Evolutionary conservation across 495 filamentous ascomycete genomes (phyloP), one percentile per base, ranked within the genome.

Genomic region (Tetracladium setigerum): DNA sequence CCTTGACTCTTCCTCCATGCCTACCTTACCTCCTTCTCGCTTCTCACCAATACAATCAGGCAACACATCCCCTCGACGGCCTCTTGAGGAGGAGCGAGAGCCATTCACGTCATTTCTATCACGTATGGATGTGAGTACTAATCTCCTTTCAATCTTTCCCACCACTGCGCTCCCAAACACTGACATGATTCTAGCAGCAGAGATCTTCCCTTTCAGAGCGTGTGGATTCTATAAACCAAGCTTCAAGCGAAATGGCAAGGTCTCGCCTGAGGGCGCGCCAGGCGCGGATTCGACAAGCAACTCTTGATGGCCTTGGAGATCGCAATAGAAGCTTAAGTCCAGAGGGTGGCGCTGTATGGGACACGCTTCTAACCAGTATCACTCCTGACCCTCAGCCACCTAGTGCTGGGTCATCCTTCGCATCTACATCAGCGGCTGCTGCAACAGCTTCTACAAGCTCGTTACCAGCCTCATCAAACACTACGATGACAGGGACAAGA

Each of bases 301-400:
- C 30, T 33, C 55, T 83, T 5, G 83, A 91, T 67, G 89, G 89
- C 12, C 72, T 95, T 24, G 89, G 88, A 13, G 88, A 95, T 62
- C 82, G 87, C 33, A 79, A 87, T 46, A 77, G 88, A 35, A 94
- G 88, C 57, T 67, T 85, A 41, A 90, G 85, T 61, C 85, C 88
- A 2, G 83, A 86, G 39, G 77, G 65, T 30, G 80, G 79, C 41
- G 72, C 75, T 41, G 70, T 73, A 14, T 95, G 89, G 89, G 83
- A 90, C 39, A 87, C 81, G 9, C 73, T 95, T 50, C 72, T 87
- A 46, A 82, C 75, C 8, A 92, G 87, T 2, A 78, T 95, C 38
- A 78, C 84, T 0, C 87, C 86, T 4, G 89, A 95, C 62, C 78
- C 81, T 8, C 83, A 81, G 41, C 74, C 88, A 8, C 88, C 87